phyloP scores from a whole-genome alignment of 2,329 filamentous ascomycete species.

The Daldinia sp. region DNA sequence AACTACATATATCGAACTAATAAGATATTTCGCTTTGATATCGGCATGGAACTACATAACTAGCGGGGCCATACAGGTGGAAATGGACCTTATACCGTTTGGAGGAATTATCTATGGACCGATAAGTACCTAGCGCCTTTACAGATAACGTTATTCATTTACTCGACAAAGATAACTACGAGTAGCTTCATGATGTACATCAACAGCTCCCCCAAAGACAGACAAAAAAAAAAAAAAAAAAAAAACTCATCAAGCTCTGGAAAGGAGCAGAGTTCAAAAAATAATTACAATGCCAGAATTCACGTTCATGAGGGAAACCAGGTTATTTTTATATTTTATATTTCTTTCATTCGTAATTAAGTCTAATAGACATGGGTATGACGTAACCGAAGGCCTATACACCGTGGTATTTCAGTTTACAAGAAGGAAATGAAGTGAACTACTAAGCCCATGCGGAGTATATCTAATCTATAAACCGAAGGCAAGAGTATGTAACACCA shows the following conservation, averaged over 20 bases:
- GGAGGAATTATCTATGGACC: no score
- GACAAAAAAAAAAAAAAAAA: no score
- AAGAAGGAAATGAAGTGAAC: slow-evolving; percentile 52
- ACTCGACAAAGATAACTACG: no score
- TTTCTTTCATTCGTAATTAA: slow-evolving; percentile 51
- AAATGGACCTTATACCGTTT: no score
- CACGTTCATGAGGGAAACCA: slow-evolving; percentile 19
- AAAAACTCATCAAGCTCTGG: no score
- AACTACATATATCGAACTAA: not conserved
- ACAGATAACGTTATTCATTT: no score
- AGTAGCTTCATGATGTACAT: no score
- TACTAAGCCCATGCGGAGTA: slow-evolving; percentile 45
- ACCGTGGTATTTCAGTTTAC: slow-evolving; percentile 53
- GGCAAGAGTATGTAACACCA: slow-evolving; percentile 49
- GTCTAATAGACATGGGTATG: slow-evolving; percentile 52
- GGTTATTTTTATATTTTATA: slow-evolving; percentile 37
- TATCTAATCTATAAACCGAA: slow-evolving; percentile 50
- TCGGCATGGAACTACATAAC: not conserved
- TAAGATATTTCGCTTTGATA: not conserved
- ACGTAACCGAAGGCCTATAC: slow-evolving; percentile 49
- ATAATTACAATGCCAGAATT: not conserved
- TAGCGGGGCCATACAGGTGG: not conserved
- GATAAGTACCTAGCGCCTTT: no score
- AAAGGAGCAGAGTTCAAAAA: no score
- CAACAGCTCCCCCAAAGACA: no score